Conservation (phyloP, 495 filamentous ascomycete species). For the Baudoinia panamericana region DNA sequence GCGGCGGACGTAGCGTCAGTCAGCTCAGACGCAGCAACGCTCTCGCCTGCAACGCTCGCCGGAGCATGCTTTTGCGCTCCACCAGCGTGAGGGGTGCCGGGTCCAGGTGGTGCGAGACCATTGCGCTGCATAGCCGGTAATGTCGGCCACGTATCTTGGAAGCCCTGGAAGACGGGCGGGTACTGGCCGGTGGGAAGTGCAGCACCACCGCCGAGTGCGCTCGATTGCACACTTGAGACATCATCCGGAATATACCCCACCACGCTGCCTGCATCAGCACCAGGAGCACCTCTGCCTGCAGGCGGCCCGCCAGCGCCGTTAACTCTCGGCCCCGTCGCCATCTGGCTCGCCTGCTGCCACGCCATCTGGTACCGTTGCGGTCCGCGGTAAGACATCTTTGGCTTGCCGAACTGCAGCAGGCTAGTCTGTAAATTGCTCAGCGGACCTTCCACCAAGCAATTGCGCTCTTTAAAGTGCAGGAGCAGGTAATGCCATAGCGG, state of each 20-base stretch:
- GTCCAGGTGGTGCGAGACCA: background rate
- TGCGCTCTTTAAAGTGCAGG: slow-evolving; percentile 92
- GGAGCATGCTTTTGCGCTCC: slow-evolving; percentile 32
- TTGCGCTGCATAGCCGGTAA: slow-evolving; percentile 50
- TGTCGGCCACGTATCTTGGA: slow-evolving; percentile 84
- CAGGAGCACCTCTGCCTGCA: background rate
- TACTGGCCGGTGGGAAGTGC: slow-evolving; percentile 53
- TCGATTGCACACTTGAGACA: slow-evolving; percentile 89
- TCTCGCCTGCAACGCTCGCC: slow-evolving; percentile 77
- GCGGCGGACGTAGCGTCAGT: slow-evolving; percentile 57
- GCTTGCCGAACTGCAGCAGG: slow-evolving; percentile 85
- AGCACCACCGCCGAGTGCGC: slow-evolving; percentile 62
- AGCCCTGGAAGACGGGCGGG: slow-evolving; percentile 90
- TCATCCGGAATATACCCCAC: slow-evolving; percentile 93
- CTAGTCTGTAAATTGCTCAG: slow-evolving; percentile 90
- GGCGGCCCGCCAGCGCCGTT: slow-evolving; percentile 35
- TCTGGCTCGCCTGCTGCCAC: slow-evolving; percentile 52
- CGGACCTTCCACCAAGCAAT: slow-evolving; percentile 94
- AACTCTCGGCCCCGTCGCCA: slow-evolving; percentile 36
- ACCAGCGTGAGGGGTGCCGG: background rate
- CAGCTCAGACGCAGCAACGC: slow-evolving; percentile 73
- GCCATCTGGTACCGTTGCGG: slow-evolving; percentile 81
- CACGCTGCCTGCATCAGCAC: slow-evolving; percentile 68
- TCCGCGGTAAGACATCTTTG: slow-evolving; percentile 82
- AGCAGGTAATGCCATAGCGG: slow-evolving; percentile 95